Evolutionary conservation across 1,284 basidiomycete genomes (phyloP).

Genomic region (Abortiporus biennis): DNA sequence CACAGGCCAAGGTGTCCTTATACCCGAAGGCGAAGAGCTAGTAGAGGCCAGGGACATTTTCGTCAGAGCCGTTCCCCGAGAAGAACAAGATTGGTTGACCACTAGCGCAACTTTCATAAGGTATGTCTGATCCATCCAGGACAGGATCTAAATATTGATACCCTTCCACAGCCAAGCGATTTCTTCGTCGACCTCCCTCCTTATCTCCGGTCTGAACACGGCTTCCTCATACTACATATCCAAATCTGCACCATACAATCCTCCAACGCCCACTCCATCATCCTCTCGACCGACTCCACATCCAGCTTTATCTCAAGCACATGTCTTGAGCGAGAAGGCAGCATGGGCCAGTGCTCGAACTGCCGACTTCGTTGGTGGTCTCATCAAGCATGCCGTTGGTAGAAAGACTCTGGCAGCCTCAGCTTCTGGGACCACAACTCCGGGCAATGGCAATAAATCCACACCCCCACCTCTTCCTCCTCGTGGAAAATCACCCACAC

Average conservation of each 20-base stretch:
- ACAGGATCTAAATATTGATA: background rate
- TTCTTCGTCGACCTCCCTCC: conserved; percentile 57
- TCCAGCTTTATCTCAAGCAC: conserved; percentile 50
- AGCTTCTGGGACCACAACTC: background rate
- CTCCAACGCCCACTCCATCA: conserved; percentile 23
- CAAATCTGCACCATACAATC: conserved; percentile 43
- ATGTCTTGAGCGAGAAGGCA: conserved; percentile 60
- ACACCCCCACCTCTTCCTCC: background rate
- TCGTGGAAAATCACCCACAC: background rate
- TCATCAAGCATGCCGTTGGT: conserved; percentile 46
- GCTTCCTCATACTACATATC: conserved; percentile 62
- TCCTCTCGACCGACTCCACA: conserved; percentile 21
- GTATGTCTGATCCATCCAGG: conserved; percentile 29
- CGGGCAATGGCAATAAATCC: background rate
- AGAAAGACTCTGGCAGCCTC: conserved; percentile 6
- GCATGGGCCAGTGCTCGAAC: conserved; percentile 64
- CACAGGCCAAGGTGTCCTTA: conserved; percentile 17
- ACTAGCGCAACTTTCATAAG: conserved; percentile 64
- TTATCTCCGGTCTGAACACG: conserved; percentile 54
- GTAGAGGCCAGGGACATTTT: conserved; percentile 46
- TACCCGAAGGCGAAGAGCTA: conserved; percentile 29
- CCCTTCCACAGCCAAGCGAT: conserved; percentile 51
- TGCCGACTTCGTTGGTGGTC: conserved; percentile 52
- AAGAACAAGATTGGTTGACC: conserved; percentile 72
- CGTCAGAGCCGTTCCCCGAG: conserved; percentile 53